Evolutionary conservation across 2,329 filamentous ascomycete species (phyloP), one percentile per base, ranked within the genome.

Genomic region (Seiridium unicorne): DNA sequence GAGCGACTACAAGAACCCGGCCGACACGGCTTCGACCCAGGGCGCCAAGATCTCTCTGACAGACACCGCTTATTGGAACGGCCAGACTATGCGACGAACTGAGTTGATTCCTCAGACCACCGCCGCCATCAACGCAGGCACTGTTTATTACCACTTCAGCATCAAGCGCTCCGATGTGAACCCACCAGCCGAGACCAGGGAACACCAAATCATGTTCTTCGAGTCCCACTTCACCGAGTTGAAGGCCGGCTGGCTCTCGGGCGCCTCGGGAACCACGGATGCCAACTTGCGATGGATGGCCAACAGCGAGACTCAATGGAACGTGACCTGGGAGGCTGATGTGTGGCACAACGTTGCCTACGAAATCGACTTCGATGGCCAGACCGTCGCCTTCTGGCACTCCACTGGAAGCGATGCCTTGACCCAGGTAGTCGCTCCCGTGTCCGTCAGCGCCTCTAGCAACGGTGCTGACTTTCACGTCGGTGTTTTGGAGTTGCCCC

Each of bases 301-400:
- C 8, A 79, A 80, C 61, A 82, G 86, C 13, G 75, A 81, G 65
- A 82, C 81, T 55, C 77, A 89, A 66, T 92, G 88, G 88, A 84
- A 82, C 66, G 79, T 81, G 1, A 78, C 83, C 62, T 87, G 89
- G 72, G 79, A 79, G 57, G 79, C 88, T 1, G 84, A 81, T 46
- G 83, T 87, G 9, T 92, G 89, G 89, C 89, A 92, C 73, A 92
- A 92, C 70, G 81, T 91, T 67, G 89, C 88, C 53, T 91, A 91
- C 68, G 88, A 87, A 71, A 89, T 91, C 61, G 84, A 92, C 76
- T 92, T 92, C 68, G 74, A 73, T 13, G 81, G 77, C 44, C 77
- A 81, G 64, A 85, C 81, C 4, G 87, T 92, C 36, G 83, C 82
- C 10, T 86, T 91, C 74, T 91, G 87, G 83, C 87, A 91, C 73